phyloP scores from a whole-genome alignment of 805 yeast genomes.

The Dipodascus albidus region DNA sequence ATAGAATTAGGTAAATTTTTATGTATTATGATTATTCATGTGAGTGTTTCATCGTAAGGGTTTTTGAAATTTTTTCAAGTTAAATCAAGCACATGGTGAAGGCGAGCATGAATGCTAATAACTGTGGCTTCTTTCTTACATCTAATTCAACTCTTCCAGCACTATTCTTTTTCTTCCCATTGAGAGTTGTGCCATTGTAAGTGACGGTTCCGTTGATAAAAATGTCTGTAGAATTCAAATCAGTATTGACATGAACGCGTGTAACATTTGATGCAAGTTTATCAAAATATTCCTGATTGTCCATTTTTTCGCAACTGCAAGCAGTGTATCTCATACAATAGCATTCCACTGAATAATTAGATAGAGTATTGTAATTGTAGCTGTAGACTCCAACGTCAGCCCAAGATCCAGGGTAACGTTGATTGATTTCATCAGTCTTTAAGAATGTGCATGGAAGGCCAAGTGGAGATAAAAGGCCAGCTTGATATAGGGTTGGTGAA shows the following conservation, averaged over 20 bases:
- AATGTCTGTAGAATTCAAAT: not conserved
- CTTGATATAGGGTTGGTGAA: not conserved
- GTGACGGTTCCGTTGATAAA: not conserved
- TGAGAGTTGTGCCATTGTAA: not conserved
- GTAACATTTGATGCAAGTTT: not conserved
- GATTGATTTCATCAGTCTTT: not conserved
- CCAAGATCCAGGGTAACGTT: not conserved
- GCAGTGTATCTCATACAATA: conserved; percentile 1
- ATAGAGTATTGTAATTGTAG: not conserved
- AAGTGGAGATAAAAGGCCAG: not conserved
- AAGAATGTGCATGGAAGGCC: not conserved
- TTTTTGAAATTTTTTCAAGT: not conserved
- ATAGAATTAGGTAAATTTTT: too few relatives aligned
- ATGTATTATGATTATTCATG: too few relatives aligned
- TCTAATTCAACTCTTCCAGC: not conserved
- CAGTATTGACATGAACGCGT: not conserved
- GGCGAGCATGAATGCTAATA: not conserved
- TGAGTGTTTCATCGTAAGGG: too few relatives aligned
- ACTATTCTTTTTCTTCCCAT: not conserved
- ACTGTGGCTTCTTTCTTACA: not conserved
- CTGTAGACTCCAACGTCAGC: not conserved
- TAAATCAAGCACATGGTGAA: not conserved
- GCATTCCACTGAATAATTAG: not conserved
- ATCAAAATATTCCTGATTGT: not conserved
- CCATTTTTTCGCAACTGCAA: conserved; percentile 1